Conservation (phyloP, 352 stramenopile genomes). For the Phytopythium vexans region DNA sequence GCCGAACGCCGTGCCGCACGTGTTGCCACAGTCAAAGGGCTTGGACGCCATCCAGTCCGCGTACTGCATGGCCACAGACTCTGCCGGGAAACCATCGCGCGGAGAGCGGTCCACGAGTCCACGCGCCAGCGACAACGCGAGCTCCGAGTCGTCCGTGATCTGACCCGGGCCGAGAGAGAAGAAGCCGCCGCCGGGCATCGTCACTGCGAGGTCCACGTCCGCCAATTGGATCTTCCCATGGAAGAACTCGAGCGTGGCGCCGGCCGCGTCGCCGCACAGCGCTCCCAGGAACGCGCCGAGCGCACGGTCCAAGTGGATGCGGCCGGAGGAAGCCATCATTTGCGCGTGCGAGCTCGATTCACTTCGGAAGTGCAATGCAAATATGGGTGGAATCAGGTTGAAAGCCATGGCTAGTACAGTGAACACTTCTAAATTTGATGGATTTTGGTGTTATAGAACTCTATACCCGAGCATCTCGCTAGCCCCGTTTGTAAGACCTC, state of each 20-base stretch:
- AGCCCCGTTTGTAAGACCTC: too few species aligned
- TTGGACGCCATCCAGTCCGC: slow-evolving; percentile 26
- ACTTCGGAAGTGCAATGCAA: too few species aligned
- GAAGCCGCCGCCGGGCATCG: slow-evolving; percentile 48
- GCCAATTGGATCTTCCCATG: slow-evolving; percentile 17
- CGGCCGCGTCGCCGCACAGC: slow-evolving; percentile 46
- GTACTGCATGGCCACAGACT: slow-evolving; percentile 39
- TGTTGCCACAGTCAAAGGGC: slow-evolving; percentile 55
- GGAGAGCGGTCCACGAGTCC: slow-evolving; percentile 21
- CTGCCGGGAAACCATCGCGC: slow-evolving; percentile 25
- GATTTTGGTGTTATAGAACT: too few species aligned
- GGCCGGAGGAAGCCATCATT: not conserved
- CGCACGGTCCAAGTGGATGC: slow-evolving; percentile 24
- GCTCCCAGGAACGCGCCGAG: slow-evolving; percentile 48
- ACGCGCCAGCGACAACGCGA: slow-evolving; percentile 39
- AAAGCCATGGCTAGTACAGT: too few species aligned
- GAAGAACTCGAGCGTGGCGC: slow-evolving; percentile 52
- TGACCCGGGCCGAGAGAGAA: slow-evolving; percentile 37
- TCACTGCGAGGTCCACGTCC: slow-evolving; percentile 28
- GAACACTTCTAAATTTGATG: too few species aligned
- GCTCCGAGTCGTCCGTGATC: slow-evolving; percentile 66
- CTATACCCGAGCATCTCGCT: too few species aligned
- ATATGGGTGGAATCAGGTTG: too few species aligned
- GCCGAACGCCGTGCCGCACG: slow-evolving; percentile 37
- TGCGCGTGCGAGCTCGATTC: too few species aligned